Conservation (phyloP, 139 green algal genomes). For the Volvox reticuliferus region DNA sequence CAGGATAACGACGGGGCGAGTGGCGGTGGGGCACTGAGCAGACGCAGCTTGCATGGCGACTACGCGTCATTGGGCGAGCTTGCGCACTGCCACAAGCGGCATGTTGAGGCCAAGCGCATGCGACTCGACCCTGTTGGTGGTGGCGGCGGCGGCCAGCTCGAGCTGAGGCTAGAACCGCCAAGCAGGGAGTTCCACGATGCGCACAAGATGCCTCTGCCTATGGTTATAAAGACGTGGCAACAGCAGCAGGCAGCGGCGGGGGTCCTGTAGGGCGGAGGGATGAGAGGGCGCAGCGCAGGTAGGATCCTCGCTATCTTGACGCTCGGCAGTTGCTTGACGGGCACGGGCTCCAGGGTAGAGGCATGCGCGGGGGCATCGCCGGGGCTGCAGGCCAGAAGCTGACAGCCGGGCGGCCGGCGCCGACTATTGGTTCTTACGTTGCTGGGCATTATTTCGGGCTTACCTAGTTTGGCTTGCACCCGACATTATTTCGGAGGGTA, state of each 20-base stretch:
- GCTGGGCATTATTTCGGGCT: no score
- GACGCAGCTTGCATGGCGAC: no score
- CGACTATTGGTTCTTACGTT: no score
- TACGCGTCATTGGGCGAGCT: no score
- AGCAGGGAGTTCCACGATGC: not conserved
- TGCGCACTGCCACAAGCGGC: not conserved
- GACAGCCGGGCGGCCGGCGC: no score
- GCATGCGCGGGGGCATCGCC: no score
- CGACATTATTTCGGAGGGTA: no score
- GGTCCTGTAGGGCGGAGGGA: not conserved
- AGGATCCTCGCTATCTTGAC: no score
- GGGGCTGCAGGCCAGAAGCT: no score
- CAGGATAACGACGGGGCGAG: not conserved
- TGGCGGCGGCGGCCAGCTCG: not conserved
- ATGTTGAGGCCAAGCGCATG: not conserved
- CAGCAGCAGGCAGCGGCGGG: not conserved
- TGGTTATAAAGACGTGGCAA: not conserved
- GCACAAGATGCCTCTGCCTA: constrained; percentile 3
- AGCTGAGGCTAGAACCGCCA: not conserved
- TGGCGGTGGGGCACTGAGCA: not conserved
- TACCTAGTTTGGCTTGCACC: no score
- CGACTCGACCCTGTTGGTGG: not conserved
- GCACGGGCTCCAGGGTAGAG: no score
- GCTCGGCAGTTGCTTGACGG: no score
- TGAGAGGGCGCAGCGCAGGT: not conserved